Conservation (phyloP, 495 filamentous ascomycete genomes). For the Cercophora scortea region DNA sequence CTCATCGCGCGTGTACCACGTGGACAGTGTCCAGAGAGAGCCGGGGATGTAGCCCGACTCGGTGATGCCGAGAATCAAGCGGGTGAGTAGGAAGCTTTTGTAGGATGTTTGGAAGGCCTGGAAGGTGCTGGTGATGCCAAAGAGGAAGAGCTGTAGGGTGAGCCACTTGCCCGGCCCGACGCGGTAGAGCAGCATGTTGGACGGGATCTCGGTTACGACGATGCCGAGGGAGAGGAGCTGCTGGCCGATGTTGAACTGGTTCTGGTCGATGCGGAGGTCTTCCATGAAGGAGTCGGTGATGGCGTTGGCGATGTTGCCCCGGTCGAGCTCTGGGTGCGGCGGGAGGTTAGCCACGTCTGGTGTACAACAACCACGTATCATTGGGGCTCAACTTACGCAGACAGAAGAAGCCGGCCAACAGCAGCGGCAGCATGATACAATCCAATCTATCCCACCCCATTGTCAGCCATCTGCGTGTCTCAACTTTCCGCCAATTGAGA, state of each 20-base stretch:
- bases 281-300: slow-evolving; percentile 33
- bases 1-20: slow-evolving; percentile 53
- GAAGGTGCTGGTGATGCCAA: slow-evolving; percentile 50
- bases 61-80: slow-evolving; percentile 42
- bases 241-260: slow-evolving; percentile 52
- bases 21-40: slow-evolving; percentile 53
- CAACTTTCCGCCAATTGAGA: background rate
- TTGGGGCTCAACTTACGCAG: slow-evolving; percentile 29
- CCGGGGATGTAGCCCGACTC: slow-evolving; percentile 56
- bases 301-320: slow-evolving; percentile 24
- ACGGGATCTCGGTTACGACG: slow-evolving; percentile 51
- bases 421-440: slow-evolving; percentile 40
- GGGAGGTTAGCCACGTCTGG: too few relatives aligned
- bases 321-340: slow-evolving; percentile 24
- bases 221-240: slow-evolving; percentile 51
- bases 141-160: slow-evolving; percentile 48
- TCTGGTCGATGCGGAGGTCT: slow-evolving; percentile 46
- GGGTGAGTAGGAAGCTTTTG: slow-evolving; percentile 41
- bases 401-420: slow-evolving; percentile 51
- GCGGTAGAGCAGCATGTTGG: slow-evolving; percentile 49
- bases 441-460: slow-evolving; percentile 32
- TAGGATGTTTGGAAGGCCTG: slow-evolving; percentile 49
- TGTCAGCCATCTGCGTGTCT: background rate
- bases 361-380: background rate
- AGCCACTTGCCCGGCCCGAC: slow-evolving; percentile 54